phyloP scores from a whole-genome alignment of 441 rosid species.

The Populus hybrid region DNA sequence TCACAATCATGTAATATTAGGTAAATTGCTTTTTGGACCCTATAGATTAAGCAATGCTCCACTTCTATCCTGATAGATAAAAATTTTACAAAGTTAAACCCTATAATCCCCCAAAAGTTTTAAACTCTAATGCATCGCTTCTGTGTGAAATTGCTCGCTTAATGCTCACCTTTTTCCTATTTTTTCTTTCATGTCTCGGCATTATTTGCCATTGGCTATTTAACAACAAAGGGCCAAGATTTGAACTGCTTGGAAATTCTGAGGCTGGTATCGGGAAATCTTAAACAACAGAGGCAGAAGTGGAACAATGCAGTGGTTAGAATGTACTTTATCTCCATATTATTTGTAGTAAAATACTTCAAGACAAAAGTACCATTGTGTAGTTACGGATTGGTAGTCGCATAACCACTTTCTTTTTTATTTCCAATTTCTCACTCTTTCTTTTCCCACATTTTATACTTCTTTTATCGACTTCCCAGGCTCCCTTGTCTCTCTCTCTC shows the following conservation, averaged over 20 bases:
- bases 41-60: neutral
- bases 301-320: neutral
- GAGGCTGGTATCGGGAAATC: neutral
- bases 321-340: neutral
- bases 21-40: neutral
- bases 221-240: neutral
- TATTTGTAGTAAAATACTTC: neutral
- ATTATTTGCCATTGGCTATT: neutral
- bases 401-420: constrained; percentile 6
- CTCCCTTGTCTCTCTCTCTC: constrained; percentile 2
- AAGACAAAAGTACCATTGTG: constrained; percentile 5
- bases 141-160: neutral
- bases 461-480: neutral
- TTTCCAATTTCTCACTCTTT: constrained; percentile 13
- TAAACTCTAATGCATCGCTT: neutral
- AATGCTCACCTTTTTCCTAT: neutral
- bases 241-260: neutral
- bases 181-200: neutral
- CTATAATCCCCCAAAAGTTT: neutral
- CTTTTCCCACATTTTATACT: constrained; percentile 13
- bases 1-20: neutral
- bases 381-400: too few species aligned
- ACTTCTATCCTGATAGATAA: neutral
- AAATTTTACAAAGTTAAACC: neutral
- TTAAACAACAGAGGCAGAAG: neutral